These are phyloP conservation scores for Eimeria brunetti DNA, from an alignment of 169 alveolate genomes.

Conservation along the genomic window DNA sequence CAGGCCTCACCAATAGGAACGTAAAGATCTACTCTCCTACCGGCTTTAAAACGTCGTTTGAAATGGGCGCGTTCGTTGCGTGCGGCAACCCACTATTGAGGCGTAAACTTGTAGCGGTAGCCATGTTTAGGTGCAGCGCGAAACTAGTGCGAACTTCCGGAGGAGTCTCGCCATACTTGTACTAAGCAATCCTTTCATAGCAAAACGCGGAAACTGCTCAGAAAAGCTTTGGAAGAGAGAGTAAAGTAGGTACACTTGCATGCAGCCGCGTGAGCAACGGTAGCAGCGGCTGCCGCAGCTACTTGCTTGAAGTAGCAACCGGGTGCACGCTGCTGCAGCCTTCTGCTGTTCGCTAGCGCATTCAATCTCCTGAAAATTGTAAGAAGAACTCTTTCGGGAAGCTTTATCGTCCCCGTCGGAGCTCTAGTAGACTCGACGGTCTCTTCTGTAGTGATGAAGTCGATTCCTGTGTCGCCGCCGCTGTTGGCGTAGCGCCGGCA, in stretches of 20 bases:
- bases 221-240: not conserved
- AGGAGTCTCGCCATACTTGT: not conserved
- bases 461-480: constrained; percentile 26
- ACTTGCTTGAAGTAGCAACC: constrained; percentile 12
- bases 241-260: not conserved
- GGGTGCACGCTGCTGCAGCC: constrained; percentile 44
- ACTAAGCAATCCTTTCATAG: not conserved
- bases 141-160: not conserved
- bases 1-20: not conserved
- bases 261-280: constrained; percentile 42
- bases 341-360: not conserved
- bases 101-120: not conserved
- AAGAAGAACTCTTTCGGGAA: not conserved
- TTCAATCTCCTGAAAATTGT: not conserved
- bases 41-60: not conserved
- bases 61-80: not conserved
- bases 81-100: not conserved
- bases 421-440: constrained; percentile 9
- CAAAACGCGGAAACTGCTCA: not conserved
- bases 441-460: constrained; percentile 5
- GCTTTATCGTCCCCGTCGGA: not conserved
- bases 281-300: constrained; percentile 27
- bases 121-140: not conserved
- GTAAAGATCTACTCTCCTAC: not conserved
- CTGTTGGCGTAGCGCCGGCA: constrained; percentile 23